Percentiles rank a stretch among this genome's conserved stretches.
phyloP scores from a whole-genome alignment of 2,329 filamentous ascomycete genomes.

The Microdochium paspali region DNA sequence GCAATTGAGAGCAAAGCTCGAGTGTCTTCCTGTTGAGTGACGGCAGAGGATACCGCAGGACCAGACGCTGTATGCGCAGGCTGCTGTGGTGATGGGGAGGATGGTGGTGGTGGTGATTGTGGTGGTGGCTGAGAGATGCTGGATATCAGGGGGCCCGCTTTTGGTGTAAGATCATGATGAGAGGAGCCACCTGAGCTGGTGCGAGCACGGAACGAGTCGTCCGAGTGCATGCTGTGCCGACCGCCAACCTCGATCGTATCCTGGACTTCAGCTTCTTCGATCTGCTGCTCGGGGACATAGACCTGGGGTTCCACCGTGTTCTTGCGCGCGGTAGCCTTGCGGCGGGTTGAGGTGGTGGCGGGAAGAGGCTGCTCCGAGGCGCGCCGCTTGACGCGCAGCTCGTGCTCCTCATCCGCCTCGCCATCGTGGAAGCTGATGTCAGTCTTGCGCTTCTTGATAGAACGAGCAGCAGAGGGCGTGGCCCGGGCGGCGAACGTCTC shows the following conservation, averaged over 20 bases:
- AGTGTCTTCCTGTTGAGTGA: neutral
- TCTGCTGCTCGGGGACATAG: slow-evolving; percentile 13
- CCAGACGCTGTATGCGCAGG: neutral
- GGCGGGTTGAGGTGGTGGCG: slow-evolving; percentile 11
- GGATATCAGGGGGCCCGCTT: neutral
- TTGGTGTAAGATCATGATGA: slow-evolving; percentile 6
- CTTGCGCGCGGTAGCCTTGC: slow-evolving; percentile 13
- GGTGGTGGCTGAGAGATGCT: slow-evolving; percentile 3
- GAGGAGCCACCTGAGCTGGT: slow-evolving; percentile 15
- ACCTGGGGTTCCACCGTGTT: slow-evolving; percentile 18
- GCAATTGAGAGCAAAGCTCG: too few relatives aligned
- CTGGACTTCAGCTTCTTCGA: slow-evolving; percentile 39
- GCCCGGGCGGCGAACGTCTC: slow-evolving; percentile 13
- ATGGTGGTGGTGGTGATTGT: neutral
- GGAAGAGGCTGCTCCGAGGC: slow-evolving; percentile 17
- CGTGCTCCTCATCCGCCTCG: slow-evolving; percentile 14
- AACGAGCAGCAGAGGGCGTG: slow-evolving; percentile 13
- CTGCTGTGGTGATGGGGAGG: neutral
- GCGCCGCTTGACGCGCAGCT: slow-evolving; percentile 15
- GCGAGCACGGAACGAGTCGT: slow-evolving; percentile 20
- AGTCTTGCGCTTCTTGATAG: slow-evolving; percentile 19
- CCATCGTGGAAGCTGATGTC: slow-evolving; percentile 12
- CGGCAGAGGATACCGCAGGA: neutral
- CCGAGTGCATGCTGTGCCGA: slow-evolving; percentile 22
- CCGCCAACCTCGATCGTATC: slow-evolving; percentile 50